Conservation (phyloP, 2,329 filamentous ascomycete species). For the Clonostachys rhizophaga region DNA sequence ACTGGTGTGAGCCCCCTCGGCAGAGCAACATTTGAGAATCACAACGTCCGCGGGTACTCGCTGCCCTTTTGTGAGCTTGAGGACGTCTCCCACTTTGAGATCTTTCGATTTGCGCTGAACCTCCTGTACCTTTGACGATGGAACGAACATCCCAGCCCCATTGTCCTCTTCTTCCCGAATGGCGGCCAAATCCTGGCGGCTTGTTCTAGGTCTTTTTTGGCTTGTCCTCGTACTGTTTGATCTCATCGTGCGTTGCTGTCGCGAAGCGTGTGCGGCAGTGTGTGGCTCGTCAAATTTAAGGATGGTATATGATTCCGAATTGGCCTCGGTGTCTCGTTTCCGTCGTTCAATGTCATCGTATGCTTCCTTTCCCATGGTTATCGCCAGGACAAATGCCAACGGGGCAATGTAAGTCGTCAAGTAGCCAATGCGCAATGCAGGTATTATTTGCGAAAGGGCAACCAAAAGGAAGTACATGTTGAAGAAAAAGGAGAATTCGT, state of each 20-base stretch:
- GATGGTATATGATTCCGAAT: slow-evolving; percentile 82
- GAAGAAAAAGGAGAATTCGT: slow-evolving; percentile 99
- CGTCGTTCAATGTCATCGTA: slow-evolving; percentile 87
- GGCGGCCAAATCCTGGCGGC: slow-evolving; percentile 45
- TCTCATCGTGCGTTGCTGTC: slow-evolving; percentile 32
- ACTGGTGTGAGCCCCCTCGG: slow-evolving; percentile 37
- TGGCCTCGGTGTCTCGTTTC: slow-evolving; percentile 86
- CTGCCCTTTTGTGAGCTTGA: slow-evolving; percentile 89
- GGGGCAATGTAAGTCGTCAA: slow-evolving; percentile 92
- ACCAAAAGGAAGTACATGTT: slow-evolving; percentile 99
- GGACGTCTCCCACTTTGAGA: slow-evolving; percentile 89
- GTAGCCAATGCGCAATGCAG: slow-evolving; percentile 85
- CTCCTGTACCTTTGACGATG: slow-evolving; percentile 55
- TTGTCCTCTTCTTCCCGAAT: slow-evolving; percentile 66
- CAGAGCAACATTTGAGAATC: slow-evolving; percentile 75
- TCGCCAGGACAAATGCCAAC: slow-evolving; percentile 82
- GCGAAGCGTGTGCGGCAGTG: slow-evolving; percentile 29
- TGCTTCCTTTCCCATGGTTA: slow-evolving; percentile 94
- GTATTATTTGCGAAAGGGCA: slow-evolving; percentile 88
- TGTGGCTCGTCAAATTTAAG: slow-evolving; percentile 63
- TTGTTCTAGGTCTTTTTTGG: slow-evolving; percentile 19
- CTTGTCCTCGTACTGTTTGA: slow-evolving; percentile 27
- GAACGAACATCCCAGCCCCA: slow-evolving; percentile 32
- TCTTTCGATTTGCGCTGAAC: slow-evolving; percentile 79
- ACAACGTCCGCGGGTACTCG: slow-evolving; percentile 92